Conservation (phyloP, 1,284 basidiomycete genomes). For the Ustilago curta region DNA sequence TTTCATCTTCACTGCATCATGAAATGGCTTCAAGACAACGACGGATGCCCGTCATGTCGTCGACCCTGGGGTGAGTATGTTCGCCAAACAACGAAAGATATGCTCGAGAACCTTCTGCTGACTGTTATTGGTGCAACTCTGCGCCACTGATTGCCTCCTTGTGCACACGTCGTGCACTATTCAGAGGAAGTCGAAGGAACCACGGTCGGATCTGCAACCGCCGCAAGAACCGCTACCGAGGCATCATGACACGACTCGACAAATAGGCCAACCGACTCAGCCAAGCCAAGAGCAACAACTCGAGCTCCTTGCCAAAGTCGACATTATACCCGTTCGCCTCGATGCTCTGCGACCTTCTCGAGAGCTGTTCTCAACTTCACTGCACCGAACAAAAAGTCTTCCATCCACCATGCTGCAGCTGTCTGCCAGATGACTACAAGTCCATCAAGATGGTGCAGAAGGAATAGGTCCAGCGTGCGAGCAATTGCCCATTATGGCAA, state of each 20-base stretch:
- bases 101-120: background rate
- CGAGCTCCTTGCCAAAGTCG: too few relatives aligned
- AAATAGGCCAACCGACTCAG: background rate
- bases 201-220: conserved; percentile 25
- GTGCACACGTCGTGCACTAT: background rate
- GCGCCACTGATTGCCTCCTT: too few relatives aligned
- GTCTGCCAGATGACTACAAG: too few relatives aligned
- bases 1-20: conserved; percentile 69
- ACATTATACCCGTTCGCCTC: background rate
- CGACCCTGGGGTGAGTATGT: conserved; percentile 52
- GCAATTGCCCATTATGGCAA: too few relatives aligned
- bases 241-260: too few relatives aligned
- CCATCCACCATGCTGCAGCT: too few relatives aligned
- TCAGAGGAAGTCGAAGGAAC: conserved; percentile 52
- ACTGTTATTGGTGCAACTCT: background rate
- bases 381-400: too few relatives aligned
- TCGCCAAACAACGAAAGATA: background rate
- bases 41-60: conserved; percentile 54
- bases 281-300: too few relatives aligned
- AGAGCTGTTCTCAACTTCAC: too few relatives aligned
- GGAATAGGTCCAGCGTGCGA: too few relatives aligned
- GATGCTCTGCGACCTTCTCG: too few relatives aligned
- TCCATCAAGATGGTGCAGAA: too few relatives aligned
- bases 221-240: conserved; percentile 4
- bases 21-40: conserved; percentile 66